Conservation (phyloP, 108 stramenopile species). For the Aureococcus anophagefferens region DNA sequence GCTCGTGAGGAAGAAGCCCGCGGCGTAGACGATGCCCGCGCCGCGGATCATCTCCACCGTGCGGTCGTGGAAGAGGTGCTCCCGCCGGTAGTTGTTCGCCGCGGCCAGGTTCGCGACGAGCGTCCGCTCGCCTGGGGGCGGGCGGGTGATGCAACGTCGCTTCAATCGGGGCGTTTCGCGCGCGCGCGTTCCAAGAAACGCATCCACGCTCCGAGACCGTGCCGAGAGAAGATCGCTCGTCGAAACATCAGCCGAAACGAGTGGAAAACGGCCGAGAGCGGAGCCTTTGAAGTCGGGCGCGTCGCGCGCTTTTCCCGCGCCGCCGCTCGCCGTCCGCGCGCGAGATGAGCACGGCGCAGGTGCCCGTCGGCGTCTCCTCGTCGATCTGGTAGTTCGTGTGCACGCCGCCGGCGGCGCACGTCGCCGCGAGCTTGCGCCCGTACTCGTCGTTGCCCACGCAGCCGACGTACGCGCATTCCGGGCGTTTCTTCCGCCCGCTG, state of each 20-base stretch:
- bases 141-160: too few species aligned
- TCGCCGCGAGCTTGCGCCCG: constrained; percentile 60
- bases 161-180: too few species aligned
- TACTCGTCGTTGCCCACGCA: constrained; percentile 84
- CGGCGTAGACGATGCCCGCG: constrained; percentile 79
- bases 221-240: too few species aligned
- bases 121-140: constrained; percentile 76
- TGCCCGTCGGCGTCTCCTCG: constrained; percentile 85
- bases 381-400: constrained; percentile 81
- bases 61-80: constrained; percentile 73
- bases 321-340: too few species aligned
- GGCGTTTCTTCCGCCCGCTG: constrained; percentile 29
- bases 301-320: too few species aligned
- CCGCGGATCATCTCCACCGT: constrained; percentile 76
- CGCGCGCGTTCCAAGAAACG: too few species aligned
- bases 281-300: too few species aligned
- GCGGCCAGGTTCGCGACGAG: constrained; percentile 93
- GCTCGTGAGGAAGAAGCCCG: constrained; percentile 94
- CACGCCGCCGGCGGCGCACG: constrained; percentile 84
- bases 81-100: constrained; percentile 86
- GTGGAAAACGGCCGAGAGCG: too few species aligned
- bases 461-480: constrained; percentile 72
- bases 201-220: too few species aligned
- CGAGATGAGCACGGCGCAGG: constrained; percentile 90
- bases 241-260: too few species aligned